Evolutionary conservation across 345 rosid species (phyloP).

Genomic region (Firmiana major): DNA sequence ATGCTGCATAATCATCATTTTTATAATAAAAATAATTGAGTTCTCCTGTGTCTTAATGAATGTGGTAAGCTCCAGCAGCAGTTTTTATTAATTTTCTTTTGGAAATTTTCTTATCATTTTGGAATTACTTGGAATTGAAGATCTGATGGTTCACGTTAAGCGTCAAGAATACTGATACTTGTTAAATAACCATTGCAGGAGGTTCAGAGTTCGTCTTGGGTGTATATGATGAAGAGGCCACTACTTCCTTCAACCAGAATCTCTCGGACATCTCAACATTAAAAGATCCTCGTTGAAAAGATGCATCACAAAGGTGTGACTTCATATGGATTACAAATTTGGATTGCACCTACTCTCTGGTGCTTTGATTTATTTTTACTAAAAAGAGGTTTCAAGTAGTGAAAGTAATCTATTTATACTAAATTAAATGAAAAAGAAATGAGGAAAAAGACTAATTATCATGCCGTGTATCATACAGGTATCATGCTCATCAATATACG

Average conservation of each 20-base stretch:
- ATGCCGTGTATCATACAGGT: constrained; percentile 36
- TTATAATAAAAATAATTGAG: not conserved
- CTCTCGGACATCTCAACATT: constrained; percentile 63
- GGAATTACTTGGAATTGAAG: not conserved
- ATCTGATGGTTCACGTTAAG: not conserved
- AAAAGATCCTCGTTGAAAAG: constrained; percentile 73
- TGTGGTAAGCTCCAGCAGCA: not conserved
- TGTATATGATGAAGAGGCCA: constrained; percentile 59
- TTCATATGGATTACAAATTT: not conserved
- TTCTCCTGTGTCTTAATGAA: not conserved
- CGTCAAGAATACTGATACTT: not conserved
- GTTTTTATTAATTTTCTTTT: not conserved
- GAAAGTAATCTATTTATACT: not conserved
- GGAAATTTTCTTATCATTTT: not conserved
- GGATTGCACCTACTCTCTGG: not conserved
- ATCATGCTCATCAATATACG: constrained; percentile 49
- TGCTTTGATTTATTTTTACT: not conserved
- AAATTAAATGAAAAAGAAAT: not conserved
- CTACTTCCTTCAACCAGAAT: constrained; percentile 69
- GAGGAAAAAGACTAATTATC: not conserved
- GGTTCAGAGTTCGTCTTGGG: constrained; percentile 85
- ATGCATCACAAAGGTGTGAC: constrained; percentile 77
- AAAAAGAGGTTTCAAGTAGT: not conserved
- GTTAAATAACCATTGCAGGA: constrained; percentile 36
- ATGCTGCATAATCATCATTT: not conserved